phyloP scores from a whole-genome alignment of 805 yeast genomes.

The Vanderwaltozyma yarrowii region DNA sequence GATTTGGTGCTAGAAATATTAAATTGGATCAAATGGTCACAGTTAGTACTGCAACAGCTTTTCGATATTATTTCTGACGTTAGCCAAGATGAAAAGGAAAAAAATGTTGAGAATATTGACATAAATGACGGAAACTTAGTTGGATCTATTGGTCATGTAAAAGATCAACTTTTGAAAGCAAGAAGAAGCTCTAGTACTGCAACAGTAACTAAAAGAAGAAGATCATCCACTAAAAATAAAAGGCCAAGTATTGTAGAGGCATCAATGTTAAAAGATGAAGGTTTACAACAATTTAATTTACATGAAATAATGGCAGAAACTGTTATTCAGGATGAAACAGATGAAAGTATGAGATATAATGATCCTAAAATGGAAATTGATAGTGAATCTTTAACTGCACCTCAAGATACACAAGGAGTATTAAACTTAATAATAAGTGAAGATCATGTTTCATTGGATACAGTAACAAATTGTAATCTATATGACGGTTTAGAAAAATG shows the following conservation, averaged over 20 bases:
- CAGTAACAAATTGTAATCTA: constrained; percentile 15
- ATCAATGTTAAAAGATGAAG: constrained; percentile 26
- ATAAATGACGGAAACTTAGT: background rate
- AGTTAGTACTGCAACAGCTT: constrained; percentile 8
- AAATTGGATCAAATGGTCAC: constrained; percentile 26
- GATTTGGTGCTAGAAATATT: constrained; percentile 19
- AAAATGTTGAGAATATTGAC: background rate
- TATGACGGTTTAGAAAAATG: constrained; percentile 17
- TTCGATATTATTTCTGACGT: constrained; percentile 4
- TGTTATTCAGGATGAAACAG: constrained; percentile 15
- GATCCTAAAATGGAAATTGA: constrained; percentile 2
- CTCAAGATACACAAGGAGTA: background rate
- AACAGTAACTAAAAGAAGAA: constrained; percentile 12
- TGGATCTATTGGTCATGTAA: background rate
- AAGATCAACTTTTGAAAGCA: background rate
- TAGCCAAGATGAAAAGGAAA: background rate
- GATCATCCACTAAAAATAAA: constrained; percentile 20
- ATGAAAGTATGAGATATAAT: constrained; percentile 3
- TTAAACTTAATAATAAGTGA: constrained; percentile 19
- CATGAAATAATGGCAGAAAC: constrained; percentile 26
- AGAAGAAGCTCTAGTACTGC: constrained; percentile 7
- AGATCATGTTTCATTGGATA: constrained; percentile 18
- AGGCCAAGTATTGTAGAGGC: constrained; percentile 26
- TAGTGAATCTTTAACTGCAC: background rate
- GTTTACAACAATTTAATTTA: constrained; percentile 25